Evolutionary conservation across 345 rosid genomes (phyloP).

Genomic region (Brassica cretica): DNA sequence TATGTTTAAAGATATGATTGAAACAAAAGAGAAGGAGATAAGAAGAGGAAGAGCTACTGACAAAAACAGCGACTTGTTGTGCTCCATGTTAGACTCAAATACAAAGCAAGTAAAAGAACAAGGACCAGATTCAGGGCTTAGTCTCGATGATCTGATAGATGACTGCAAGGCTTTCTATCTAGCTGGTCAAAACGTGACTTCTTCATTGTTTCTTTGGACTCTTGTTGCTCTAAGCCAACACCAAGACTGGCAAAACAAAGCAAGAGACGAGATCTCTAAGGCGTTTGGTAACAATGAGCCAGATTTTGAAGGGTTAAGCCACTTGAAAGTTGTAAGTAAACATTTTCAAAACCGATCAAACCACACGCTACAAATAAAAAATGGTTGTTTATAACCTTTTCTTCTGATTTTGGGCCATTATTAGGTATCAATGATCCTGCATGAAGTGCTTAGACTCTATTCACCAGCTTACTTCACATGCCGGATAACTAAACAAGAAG

Average conservation of each 20-base stretch:
- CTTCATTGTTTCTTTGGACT: conserved; percentile 56
- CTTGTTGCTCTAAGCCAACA: conserved; percentile 51
- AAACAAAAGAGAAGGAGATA: conserved; percentile 40
- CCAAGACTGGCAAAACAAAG: conserved; percentile 58
- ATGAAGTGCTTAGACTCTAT: conserved; percentile 41
- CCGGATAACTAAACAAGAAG: conserved; percentile 39
- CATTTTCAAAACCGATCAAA: conserved; percentile 8
- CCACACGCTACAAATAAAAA: neutral
- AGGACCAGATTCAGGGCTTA: conserved; percentile 38
- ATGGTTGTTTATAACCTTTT: neutral
- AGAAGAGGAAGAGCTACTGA: conserved; percentile 28
- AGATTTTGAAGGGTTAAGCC: conserved; percentile 45
- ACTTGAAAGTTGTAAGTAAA: conserved; percentile 38
- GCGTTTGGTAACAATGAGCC: conserved; percentile 44
- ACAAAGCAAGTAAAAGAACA: conserved; percentile 33
- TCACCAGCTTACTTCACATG: conserved; percentile 41
- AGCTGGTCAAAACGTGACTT: conserved; percentile 68
- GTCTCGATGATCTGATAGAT: conserved; percentile 46
- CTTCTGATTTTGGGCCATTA: neutral
- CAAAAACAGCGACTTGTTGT: conserved; percentile 43
- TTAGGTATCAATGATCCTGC: conserved; percentile 41
- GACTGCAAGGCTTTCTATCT: conserved; percentile 68
- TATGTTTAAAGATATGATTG: conserved; percentile 43
- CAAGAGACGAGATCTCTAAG: conserved; percentile 53
- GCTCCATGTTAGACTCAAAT: conserved; percentile 36